Evolutionary conservation across 768 basidiomycete species (phyloP).

Genomic region (Rhizopogon rudus): DNA sequence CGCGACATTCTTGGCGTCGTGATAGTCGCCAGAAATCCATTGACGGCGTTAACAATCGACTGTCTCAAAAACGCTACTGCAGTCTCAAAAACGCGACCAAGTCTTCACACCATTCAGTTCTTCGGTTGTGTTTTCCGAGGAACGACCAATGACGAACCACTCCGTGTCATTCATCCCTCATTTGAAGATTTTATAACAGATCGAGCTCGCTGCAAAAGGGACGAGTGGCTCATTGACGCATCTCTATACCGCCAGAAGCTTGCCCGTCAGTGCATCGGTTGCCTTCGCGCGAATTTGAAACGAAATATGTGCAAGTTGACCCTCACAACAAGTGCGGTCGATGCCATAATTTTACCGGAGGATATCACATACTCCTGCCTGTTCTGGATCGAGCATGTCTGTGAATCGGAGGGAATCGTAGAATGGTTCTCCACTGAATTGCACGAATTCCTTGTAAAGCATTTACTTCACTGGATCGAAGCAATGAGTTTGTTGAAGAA

Average conservation of each 20-base stretch:
- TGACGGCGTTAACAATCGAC: conserved; percentile 21
- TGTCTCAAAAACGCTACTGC: conserved; percentile 13
- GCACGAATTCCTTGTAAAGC: conserved; percentile 13
- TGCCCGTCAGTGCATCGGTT: conserved; percentile 21
- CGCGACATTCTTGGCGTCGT: conserved; percentile 27
- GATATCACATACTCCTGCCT: conserved; percentile 20
- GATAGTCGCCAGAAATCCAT: conserved; percentile 24
- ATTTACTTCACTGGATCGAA: conserved; percentile 31
- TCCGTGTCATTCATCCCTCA: conserved; percentile 28
- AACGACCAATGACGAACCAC: conserved; percentile 17
- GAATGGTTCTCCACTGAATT: conserved; percentile 11
- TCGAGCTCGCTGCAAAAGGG: conserved; percentile 20
- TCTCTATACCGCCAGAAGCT: conserved; percentile 14
- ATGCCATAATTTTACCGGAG: conserved; percentile 16
- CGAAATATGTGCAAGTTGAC: conserved; percentile 21
- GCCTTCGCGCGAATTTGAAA: conserved; percentile 11
- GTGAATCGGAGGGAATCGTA: conserved; percentile 4
- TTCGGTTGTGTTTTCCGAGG: conserved; percentile 23
- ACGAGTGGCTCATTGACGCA: conserved; percentile 25
- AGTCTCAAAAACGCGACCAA: conserved; percentile 15
- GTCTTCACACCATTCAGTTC: conserved; percentile 25
- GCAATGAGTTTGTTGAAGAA: conserved; percentile 24
- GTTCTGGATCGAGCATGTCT: conserved; percentile 27
- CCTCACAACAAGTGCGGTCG: conserved; percentile 12
- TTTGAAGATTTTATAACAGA: conserved; percentile 31